Base-by-base conservation (phyloP, 1,139 yeast genomes). In the Zygosaccharomyces sapae region DNA sequence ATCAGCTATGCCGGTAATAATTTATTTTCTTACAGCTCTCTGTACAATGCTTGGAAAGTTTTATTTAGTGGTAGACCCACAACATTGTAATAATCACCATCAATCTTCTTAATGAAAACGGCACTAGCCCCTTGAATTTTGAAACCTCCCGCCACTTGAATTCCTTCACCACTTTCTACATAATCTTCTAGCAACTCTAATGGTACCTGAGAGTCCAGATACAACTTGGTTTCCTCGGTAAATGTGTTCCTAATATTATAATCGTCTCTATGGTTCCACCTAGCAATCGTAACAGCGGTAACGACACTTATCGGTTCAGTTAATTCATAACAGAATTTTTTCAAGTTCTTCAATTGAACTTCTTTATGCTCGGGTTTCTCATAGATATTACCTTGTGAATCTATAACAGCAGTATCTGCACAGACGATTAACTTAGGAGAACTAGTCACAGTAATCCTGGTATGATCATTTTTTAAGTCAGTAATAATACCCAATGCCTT, bases 61-160 rank as follows among this genome's bases (percentile, higher is more conserved):
- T 69, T 71, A 47, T 75, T 73, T 20, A 81, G 78, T 0, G 98
- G 97, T 48, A 92, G 69, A 0, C 98, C 98, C 6, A 92, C 92
- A n/a, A 88, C 86, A 62, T 88, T 90, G 65, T 75, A 82, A 60
- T 78, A 87, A 62, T 90, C 97, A 0, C 98, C 98, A 2, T 73
- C 72, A 12, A 89, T 76, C 13, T 69, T 66, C 34, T 73, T 68
- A 54, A 92, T 79, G 50, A 92, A 68, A 39, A 83, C 60, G 3
- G 86, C 83, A 0, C 92, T 90, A 13, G 63, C 62, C 1, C 82
- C 86, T 65, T 92, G 97, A 51, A 84, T 83, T 57, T 83, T 83
- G 69, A 88, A 89, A 1, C 98, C 98, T 5, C 97, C 98, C 0
- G 97, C 97, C 1, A 86, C 97, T 37, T 77, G 75, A 4, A 73